These are phyloP conservation scores for Ceratocystis alfenasii DNA, from an alignment of 2,329 filamentous ascomycete species.

Conservation along the genomic window DNA sequence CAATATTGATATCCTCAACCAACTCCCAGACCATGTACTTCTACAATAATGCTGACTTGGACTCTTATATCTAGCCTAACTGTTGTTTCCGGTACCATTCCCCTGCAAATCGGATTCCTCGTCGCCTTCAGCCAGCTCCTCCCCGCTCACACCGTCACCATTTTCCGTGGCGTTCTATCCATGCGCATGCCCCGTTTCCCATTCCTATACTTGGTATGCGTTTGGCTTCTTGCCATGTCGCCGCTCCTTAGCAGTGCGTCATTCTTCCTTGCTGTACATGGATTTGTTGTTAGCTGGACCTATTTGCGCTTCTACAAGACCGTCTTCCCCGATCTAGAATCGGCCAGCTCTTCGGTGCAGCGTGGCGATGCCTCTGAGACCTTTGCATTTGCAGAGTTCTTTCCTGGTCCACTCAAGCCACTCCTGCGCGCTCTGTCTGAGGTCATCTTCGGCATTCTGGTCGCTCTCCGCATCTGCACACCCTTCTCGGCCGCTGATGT, in stretches of 20 bases:
- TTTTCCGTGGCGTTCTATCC: slow-evolving; percentile 79
- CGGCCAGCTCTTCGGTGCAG: slow-evolving; percentile 45
- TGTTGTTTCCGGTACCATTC: slow-evolving; percentile 76
- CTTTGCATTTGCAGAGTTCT: slow-evolving; percentile 92
- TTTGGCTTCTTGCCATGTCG: slow-evolving; percentile 52
- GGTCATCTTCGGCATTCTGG: slow-evolving; percentile 60
- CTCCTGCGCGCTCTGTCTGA: slow-evolving; percentile 62
- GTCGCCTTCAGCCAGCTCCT: slow-evolving; percentile 96
- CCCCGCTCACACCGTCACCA: slow-evolving; percentile 88
- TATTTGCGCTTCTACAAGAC: slow-evolving; percentile 92
- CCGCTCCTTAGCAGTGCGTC: slow-evolving; percentile 56
- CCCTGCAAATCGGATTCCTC: slow-evolving; percentile 84
- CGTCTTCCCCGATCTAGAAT: slow-evolving; percentile 56
- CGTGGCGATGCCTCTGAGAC: slow-evolving; percentile 91
- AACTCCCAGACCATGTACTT: slow-evolving; percentile 20
- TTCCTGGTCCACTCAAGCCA: slow-evolving; percentile 73
- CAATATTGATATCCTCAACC: slow-evolving; percentile 1
- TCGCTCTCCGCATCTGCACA: slow-evolving; percentile 64
- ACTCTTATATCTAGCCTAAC: slow-evolving; percentile 47
- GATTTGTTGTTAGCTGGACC: slow-evolving; percentile 81
- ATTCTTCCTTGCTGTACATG: slow-evolving; percentile 65
- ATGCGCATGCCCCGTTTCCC: slow-evolving; percentile 67
- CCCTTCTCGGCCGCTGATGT: slow-evolving; percentile 77
- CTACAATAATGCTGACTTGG: slow-evolving; percentile 12
- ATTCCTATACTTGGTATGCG: slow-evolving; percentile 60